A percentile compares a stretch with the other conserved stretches of the same genome.
phyloP scores from a whole-genome alignment of 768 basidiomycete genomes.

The Pisolithus tinctorius region DNA sequence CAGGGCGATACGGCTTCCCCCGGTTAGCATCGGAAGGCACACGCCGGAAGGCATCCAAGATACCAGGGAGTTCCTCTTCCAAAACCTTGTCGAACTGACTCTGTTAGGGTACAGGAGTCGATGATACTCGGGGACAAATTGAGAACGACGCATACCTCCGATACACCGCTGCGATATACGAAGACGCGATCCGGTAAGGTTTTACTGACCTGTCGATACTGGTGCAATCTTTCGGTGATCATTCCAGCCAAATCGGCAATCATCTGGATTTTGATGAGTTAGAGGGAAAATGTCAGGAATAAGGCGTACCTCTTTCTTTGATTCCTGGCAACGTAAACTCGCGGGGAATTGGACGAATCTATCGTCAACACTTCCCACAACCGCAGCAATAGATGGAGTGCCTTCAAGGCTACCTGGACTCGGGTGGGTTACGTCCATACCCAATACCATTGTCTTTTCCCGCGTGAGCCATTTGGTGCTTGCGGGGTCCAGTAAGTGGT shows the following conservation, averaged over 20 bases:
- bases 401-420: slow-evolving; percentile 60
- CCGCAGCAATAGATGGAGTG: slow-evolving; percentile 77
- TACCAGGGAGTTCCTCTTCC: slow-evolving; percentile 52
- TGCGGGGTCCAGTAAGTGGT: slow-evolving; percentile 59
- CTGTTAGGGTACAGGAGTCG: slow-evolving; percentile 26
- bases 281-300: not conserved
- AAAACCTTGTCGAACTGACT: slow-evolving; percentile 68
- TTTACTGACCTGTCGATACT: slow-evolving; percentile 50
- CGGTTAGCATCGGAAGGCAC: slow-evolving; percentile 34
- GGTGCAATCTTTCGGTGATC: slow-evolving; percentile 62
- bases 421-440: slow-evolving; percentile 81
- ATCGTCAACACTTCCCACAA: slow-evolving; percentile 69
- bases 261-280: slow-evolving; percentile 43
- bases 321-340: slow-evolving; percentile 58
- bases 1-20: slow-evolving; percentile 47
- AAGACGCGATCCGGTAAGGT: slow-evolving; percentile 60
- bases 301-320: slow-evolving; percentile 19
- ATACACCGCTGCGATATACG: slow-evolving; percentile 78
- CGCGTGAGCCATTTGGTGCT: slow-evolving; percentile 61
- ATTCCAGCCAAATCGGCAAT: slow-evolving; percentile 57
- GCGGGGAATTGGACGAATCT: slow-evolving; percentile 74
- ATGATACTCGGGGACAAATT: not conserved
- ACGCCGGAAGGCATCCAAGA: slow-evolving; percentile 49
- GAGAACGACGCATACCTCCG: slow-evolving; percentile 46
- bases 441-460: slow-evolving; percentile 74